phyloP scores from a whole-genome alignment of 306 rosid species.

The Clitoria ternatea region DNA sequence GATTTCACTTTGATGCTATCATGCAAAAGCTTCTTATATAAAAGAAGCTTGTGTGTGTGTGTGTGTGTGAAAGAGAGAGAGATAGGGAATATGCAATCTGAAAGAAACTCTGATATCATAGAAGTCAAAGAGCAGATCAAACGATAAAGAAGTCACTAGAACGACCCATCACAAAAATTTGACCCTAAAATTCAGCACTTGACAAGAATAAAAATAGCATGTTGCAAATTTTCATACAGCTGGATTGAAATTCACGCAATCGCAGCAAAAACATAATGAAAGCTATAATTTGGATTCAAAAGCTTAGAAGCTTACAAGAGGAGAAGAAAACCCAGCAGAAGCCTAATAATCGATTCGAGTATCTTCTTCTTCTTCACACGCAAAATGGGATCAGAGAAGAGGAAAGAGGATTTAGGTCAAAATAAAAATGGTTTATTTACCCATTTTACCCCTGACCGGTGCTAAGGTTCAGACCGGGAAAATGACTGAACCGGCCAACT shows the following conservation, averaged over 20 bases:
- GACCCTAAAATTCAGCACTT: conserved; percentile 16
- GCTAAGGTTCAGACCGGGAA: background rate
- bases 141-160: background rate
- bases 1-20: background rate
- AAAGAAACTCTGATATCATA: background rate
- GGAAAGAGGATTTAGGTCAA: background rate
- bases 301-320: conserved; percentile 33
- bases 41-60: background rate
- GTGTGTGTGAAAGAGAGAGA: background rate
- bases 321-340: background rate
- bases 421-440: background rate
- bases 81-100: background rate
- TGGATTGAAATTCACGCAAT: conserved; percentile 4
- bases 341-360: background rate
- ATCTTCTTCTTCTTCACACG: background rate
- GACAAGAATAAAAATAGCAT: background rate
- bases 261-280: background rate
- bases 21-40: background rate
- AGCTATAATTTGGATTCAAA: background rate
- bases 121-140: conserved; percentile 22
- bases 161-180: background rate
- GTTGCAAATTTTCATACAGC: background rate
- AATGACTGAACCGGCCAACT: background rate
- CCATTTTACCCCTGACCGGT: conserved; percentile 32
- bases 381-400: background rate